phyloP scores from a whole-genome alignment of 768 basidiomycete genomes.

The Lepiota venenata region DNA sequence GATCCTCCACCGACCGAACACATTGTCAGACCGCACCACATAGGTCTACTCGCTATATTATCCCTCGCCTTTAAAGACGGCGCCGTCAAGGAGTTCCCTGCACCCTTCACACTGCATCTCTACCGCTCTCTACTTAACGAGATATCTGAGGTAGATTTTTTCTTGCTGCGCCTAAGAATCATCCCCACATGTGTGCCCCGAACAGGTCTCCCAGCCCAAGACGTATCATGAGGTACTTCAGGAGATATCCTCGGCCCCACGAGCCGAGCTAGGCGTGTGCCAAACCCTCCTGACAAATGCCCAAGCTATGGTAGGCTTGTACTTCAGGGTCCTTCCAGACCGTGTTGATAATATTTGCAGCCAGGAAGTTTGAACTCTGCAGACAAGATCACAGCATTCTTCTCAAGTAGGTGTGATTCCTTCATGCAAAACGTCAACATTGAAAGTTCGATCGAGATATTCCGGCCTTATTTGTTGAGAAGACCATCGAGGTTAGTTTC shows the following conservation, averaged over 20 bases:
- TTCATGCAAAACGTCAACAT: not conserved
- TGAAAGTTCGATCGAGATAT: conserved; percentile 34
- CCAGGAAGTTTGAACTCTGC: conserved; percentile 46
- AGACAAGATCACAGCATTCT: conserved; percentile 64
- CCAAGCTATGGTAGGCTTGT: conserved; percentile 28
- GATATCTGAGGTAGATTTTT: conserved; percentile 58
- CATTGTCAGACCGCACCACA: conserved; percentile 73
- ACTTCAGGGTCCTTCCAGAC: conserved; percentile 15
- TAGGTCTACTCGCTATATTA: conserved; percentile 63
- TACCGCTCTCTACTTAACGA: conserved; percentile 69
- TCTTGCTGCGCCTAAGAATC: conserved; percentile 1
- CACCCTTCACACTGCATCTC: conserved; percentile 56
- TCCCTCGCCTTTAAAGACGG: conserved; percentile 61
- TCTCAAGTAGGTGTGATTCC: conserved; percentile 36
- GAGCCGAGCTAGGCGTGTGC: conserved; percentile 37
- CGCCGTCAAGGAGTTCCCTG: conserved; percentile 48
- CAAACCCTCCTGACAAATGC: conserved; percentile 45
- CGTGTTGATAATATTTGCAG: not conserved
- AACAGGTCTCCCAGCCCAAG: conserved; percentile 62
- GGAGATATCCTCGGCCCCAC: conserved; percentile 43
- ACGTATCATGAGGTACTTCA: conserved; percentile 47
- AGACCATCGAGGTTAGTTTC: conserved; percentile 18
- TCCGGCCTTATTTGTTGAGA: conserved; percentile 56
- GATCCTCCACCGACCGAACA: conserved; percentile 62
- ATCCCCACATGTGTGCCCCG: not conserved